A percentile compares a stretch with the other conserved stretches of the same genome.
Conservation (phyloP, 2,329 filamentous ascomycete species). For the Zymoseptoria ardabiliae region DNA sequence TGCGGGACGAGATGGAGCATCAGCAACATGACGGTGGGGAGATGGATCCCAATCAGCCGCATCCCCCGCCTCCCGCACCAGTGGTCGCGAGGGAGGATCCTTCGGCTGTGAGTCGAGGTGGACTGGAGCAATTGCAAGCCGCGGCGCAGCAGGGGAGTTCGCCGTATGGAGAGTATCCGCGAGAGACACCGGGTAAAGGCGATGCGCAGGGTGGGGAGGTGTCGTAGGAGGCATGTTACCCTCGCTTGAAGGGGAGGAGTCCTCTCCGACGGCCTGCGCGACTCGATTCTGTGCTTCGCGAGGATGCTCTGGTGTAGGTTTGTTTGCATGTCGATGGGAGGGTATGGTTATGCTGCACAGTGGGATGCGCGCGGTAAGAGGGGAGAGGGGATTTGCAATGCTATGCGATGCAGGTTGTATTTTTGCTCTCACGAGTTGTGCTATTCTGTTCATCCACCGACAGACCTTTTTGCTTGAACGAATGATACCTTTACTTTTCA, state of each 20-base stretch:
- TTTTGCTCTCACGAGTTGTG: neutral
- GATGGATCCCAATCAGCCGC: neutral
- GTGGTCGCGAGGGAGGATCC: conserved; percentile 16
- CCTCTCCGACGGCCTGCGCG: neutral
- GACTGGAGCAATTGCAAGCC: conserved; percentile 20
- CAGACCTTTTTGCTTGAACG: neutral
- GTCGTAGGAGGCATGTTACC: neutral
- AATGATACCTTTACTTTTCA: neutral
- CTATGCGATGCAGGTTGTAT: neutral
- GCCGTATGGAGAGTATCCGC: conserved; percentile 11
- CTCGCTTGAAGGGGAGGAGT: neutral
- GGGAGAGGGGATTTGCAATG: neutral
- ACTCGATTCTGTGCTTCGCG: neutral
- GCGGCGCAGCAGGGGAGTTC: conserved; percentile 18
- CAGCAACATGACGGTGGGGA: conserved; percentile 1
- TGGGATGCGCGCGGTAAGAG: neutral
- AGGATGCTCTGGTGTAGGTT: neutral
- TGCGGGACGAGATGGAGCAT: conserved; percentile 17
- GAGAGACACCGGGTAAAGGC: neutral
- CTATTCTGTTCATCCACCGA: neutral
- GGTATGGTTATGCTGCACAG: neutral
- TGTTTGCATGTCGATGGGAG: neutral
- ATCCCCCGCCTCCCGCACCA: conserved; percentile 13
- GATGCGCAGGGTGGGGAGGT: neutral
- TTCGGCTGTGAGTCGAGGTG: conserved; percentile 11